A percentile compares a stretch with the other conserved stretches of the same genome.
Evolutionary conservation across 2,329 filamentous ascomycete genomes (phyloP).

Genomic region (Ophiognomonia clavigignenti-juglandacearum): DNA sequence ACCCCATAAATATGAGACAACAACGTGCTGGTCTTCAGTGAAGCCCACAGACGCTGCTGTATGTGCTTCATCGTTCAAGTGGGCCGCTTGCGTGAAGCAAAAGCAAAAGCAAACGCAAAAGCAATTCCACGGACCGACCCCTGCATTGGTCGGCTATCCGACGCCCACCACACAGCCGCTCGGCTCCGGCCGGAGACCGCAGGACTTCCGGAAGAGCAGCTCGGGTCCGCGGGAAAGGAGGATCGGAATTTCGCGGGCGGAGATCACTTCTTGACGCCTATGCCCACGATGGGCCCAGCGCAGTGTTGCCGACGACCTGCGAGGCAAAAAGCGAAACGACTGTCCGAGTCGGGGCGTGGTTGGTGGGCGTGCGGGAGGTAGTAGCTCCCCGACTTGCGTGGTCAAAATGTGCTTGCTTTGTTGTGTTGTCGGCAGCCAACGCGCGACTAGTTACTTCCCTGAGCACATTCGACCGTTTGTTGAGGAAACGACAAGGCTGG

Average conservation of each 20-base stretch:
- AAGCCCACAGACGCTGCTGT: too few relatives aligned
- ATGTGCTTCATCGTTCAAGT: conserved; percentile 10
- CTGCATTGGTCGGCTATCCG: conserved; percentile 5
- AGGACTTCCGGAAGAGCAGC: not conserved
- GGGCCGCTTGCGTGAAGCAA: too few relatives aligned
- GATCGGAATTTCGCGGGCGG: not conserved
- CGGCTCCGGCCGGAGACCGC: not conserved
- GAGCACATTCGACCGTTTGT: not conserved
- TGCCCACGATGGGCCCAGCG: not conserved
- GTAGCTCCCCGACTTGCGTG: not conserved
- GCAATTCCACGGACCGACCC: not conserved
- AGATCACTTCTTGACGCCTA: not conserved
- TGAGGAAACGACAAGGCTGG: not conserved
- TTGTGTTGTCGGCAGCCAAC: not conserved
- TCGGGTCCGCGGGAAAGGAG: not conserved
- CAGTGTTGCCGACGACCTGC: not conserved
- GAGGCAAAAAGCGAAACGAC: not conserved
- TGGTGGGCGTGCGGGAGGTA: too few relatives aligned
- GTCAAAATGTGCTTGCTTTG: too few relatives aligned
- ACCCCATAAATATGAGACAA: not conserved
- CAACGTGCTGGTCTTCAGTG: not conserved
- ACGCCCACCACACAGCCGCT: not conserved
- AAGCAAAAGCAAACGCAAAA: too few relatives aligned
- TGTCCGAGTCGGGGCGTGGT: not conserved
- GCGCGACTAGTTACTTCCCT: conserved; percentile 5